Conservation (phyloP, 2,329 filamentous ascomycete species). For the Orbilia ellipsospora region DNA sequence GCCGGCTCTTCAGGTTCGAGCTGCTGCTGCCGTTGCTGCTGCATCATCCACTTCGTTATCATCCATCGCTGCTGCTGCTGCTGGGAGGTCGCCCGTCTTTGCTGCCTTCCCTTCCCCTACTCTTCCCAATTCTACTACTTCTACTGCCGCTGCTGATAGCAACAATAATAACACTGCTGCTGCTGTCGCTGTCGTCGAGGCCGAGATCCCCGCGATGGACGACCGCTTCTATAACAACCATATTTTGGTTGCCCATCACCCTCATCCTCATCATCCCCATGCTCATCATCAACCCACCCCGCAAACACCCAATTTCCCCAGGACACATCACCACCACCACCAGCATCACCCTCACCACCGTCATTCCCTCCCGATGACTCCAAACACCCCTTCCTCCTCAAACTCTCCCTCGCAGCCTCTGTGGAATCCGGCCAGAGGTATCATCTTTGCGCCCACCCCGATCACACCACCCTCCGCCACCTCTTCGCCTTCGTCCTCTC, state of each 20-base stretch:
- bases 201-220: no score
- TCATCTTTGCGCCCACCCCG: slow-evolving; percentile 35
- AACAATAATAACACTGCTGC: background rate
- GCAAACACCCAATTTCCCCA: background rate
- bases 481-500: background rate
- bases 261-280: no score
- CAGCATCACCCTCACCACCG: background rate
- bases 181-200: no score
- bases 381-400: slow-evolving; percentile 21
- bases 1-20: background rate
- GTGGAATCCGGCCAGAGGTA: slow-evolving; percentile 39
- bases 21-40: background rate
- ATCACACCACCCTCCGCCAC: slow-evolving; percentile 26
- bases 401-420: background rate
- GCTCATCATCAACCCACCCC: no score
- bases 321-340: background rate
- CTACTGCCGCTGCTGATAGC: slow-evolving; percentile 5
- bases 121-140: background rate
- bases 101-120: background rate
- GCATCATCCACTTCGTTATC: background rate
- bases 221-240: no score
- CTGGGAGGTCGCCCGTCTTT: background rate
- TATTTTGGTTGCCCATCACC: no score
- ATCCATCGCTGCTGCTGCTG: background rate
- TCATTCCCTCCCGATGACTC: slow-evolving; percentile 13